Evolutionary conservation across 495 filamentous ascomycete species (phyloP), one percentile per base, ranked within the genome.

Genomic region (Penicillium silybi): DNA sequence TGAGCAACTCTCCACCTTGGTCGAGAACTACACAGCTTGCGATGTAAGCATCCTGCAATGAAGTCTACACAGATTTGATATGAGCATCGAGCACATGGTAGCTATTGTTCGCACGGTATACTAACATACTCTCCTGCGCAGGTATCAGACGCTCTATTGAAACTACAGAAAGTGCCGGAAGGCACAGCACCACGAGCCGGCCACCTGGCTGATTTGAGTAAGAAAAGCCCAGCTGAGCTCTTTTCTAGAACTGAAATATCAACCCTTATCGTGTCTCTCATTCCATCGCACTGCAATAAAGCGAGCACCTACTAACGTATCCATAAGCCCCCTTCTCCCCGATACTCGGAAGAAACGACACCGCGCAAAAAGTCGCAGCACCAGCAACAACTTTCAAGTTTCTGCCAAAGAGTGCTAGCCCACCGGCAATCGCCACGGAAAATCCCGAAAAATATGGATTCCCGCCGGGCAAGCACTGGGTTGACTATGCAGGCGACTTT

Each of bases 341-440:
- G 45, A 49, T 62, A 34, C 35, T 64, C 53, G 65, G 64, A 44
- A 64, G 63, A 27, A 71, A 62, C 50, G 51, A 56, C 54, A 57
- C 51, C 41, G 37, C 56, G 39, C 34, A 56, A 57, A 79, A 75
- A 46, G 70, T 71, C 45, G 75, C 84, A 46, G 82, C 79, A 11
- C 82, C 80, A 40, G 82, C 80, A 23, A 81, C 77, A 25, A 89
- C 85, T 6, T 78, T 87, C 49, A 75, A 83, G 53, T 84, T 88
- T 60, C 67, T 79, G 29, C 66, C 80, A 11, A 85, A 82, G 53
- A 42, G 48, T 19, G 57, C 50, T 41, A 62, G 63, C 6, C 40
- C 54, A 11, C 59, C 71, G 8, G 41, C 57, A 35, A 61, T 59
- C 32, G 58, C 65, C 18, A 44, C 44, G 8, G 57, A 64, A 18